A percentile compares a stretch with the other conserved stretches of the same genome.
Evolutionary conservation across 1,284 basidiomycete species (phyloP).

Genomic region (Pterulicium gracile): DNA sequence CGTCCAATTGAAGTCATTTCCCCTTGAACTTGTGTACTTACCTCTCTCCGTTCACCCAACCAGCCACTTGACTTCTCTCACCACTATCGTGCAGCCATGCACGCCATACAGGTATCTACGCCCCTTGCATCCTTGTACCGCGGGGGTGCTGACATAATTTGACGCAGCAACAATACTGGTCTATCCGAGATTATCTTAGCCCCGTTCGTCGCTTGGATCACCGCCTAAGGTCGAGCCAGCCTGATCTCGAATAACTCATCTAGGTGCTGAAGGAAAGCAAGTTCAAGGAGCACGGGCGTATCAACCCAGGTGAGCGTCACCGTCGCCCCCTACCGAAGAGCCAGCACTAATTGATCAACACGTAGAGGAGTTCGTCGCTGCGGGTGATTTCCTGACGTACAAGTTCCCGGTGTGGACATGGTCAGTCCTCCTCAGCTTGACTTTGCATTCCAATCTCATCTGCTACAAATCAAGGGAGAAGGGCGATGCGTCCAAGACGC

Average conservation of each 20-base stretch:
- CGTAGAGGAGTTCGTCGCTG: slow-evolving; percentile 96
- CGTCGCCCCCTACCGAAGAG: slow-evolving; percentile 5
- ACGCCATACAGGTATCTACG: slow-evolving; percentile 63
- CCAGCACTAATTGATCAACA: slow-evolving; percentile 15
- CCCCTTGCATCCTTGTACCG: slow-evolving; percentile 12
- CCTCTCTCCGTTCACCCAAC: no score
- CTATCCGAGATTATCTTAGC: slow-evolving; percentile 92
- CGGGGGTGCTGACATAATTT: slow-evolving; percentile 5
- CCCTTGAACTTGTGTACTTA: no score
- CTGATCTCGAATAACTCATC: slow-evolving; percentile 1
- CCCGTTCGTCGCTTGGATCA: slow-evolving; percentile 49
- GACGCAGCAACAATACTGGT: slow-evolving; percentile 80
- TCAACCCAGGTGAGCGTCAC: slow-evolving; percentile 76
- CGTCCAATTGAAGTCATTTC: no score
- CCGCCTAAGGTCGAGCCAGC: slow-evolving; percentile 20
- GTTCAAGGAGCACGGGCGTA: slow-evolving; percentile 97
- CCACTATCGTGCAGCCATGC: no score
- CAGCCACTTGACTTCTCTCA: no score
- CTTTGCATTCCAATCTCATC: background rate
- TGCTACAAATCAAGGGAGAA: slow-evolving; percentile 56
- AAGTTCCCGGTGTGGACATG: slow-evolving; percentile 96
- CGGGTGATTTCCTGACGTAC: slow-evolving; percentile 90
- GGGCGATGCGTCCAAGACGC: slow-evolving; percentile 72
- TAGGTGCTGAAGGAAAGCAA: slow-evolving; percentile 96
- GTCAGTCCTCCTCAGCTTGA: slow-evolving; percentile 31